These are phyloP conservation scores for Aegilops speltoides DNA, from an alignment of 176 grass and related monocot genomes.

Conservation along the genomic window DNA sequence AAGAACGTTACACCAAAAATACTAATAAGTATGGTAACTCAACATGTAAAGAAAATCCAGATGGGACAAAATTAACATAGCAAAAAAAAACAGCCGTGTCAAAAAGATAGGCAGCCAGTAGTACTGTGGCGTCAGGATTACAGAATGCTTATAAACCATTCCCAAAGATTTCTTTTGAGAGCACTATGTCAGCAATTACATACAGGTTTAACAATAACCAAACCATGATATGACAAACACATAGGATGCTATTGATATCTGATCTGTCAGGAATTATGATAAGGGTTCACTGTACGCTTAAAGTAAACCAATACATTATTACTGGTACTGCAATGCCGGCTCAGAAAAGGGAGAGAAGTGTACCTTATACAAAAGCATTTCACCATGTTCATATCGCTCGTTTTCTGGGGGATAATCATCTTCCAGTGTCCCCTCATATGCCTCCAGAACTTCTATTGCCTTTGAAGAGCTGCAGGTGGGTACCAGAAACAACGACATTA, in stretches of 20 bases:
- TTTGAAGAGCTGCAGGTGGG: slow-evolving; percentile 61
- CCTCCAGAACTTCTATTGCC: slow-evolving; percentile 96
- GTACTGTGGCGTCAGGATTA: not conserved
- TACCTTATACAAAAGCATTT: slow-evolving; percentile 99
- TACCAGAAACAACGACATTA: not conserved
- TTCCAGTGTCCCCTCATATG: slow-evolving; percentile 94
- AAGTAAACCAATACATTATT: not conserved
- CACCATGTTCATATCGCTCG: slow-evolving; percentile 92
- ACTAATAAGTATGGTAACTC: slow-evolving; percentile 10
- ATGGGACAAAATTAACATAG: not conserved
- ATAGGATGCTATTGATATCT: not conserved
- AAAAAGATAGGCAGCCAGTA: slow-evolving; percentile 21
- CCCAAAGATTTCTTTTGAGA: not conserved
- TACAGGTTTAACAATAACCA: not conserved
- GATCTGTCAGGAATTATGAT: not conserved
- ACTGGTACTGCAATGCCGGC: not conserved
- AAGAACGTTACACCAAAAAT: not conserved
- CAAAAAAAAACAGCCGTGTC: not conserved
- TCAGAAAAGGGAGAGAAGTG: slow-evolving; percentile 24
- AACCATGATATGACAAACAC: slow-evolving; percentile 1
- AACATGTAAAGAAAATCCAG: slow-evolving; percentile 3
- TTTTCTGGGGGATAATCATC: slow-evolving; percentile 99
- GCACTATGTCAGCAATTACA: slow-evolving; percentile 16
- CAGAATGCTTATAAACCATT: slow-evolving; percentile 2
- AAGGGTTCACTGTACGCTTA: not conserved